A percentile compares a stretch with the other conserved stretches of the same genome.
phyloP scores from a whole-genome alignment of 176 grass and related monocot species.

The Carex parvula region DNA sequence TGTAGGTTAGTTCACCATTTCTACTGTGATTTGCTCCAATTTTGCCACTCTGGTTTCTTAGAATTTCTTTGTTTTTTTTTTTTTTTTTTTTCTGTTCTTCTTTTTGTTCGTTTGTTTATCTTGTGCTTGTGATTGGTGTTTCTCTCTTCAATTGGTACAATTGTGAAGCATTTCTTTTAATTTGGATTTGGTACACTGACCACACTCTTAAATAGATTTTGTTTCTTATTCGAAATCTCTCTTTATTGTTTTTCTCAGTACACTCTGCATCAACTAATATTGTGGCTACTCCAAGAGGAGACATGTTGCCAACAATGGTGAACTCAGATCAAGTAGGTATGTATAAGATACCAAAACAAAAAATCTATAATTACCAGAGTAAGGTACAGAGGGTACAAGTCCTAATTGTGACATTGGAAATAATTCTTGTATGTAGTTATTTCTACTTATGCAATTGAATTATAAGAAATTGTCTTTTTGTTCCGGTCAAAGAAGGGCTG shows the following conservation, averaged over 20 bases:
- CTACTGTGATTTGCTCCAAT: conserved; percentile 8
- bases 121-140: conserved; percentile 25
- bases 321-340: conserved; percentile 25
- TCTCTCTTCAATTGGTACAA: not conserved
- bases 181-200: conserved; percentile 18
- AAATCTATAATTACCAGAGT: not conserved
- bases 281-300: conserved; percentile 4
- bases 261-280: conserved; percentile 8
- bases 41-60: not conserved
- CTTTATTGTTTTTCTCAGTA: conserved; percentile 9
- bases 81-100: not conserved
- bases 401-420: not conserved
- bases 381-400: not conserved
- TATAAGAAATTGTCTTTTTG: not conserved
- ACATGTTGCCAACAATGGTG: not conserved
- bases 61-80: not conserved
- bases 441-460: not conserved
- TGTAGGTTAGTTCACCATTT: conserved; percentile 27
- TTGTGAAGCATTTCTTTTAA: not conserved
- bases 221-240: not conserved
- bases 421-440: not conserved
- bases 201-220: not conserved
- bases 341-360: not conserved
- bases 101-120: not conserved
- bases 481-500: not conserved